Percentiles rank a stretch among this genome's conserved stretches.
Evolutionary conservation across 73 alveolate species (phyloP).

Genomic region (Paraurostyla sp.): DNA sequence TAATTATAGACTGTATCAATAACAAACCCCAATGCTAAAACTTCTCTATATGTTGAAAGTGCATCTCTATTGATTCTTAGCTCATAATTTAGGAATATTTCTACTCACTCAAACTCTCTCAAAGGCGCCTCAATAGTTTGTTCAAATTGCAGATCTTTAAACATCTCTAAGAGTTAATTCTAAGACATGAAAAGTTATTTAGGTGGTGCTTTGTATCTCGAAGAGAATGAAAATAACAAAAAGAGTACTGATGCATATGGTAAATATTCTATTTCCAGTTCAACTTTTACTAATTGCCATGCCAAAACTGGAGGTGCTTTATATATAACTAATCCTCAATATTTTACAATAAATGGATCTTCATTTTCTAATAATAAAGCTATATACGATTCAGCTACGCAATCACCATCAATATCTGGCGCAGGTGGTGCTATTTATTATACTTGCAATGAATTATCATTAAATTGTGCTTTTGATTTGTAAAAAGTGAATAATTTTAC

Average conservation of each 20-base stretch:
- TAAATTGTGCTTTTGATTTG: neutral
- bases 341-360: neutral
- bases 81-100: too few species aligned
- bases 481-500: neutral
- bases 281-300: neutral
- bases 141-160: neutral
- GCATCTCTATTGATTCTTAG: too few species aligned
- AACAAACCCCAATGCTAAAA: neutral
- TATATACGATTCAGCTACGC: neutral
- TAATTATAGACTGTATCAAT: neutral
- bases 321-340: constrained; percentile 12
- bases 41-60: constrained; percentile 18
- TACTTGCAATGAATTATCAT: neutral
- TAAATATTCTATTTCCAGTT: neutral
- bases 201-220: constrained; percentile 59
- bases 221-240: neutral
- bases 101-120: too few species aligned
- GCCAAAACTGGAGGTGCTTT: constrained; percentile 63
- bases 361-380: constrained; percentile 7
- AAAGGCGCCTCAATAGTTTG: constrained; percentile 29
- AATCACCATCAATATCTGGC: neutral
- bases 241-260: neutral
- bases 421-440: constrained; percentile 69
- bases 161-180: neutral
- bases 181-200: neutral